These are phyloP conservation scores for Leucaena leucocephala DNA, from an alignment of 306 rosid genomes.

Conservation along the genomic window DNA sequence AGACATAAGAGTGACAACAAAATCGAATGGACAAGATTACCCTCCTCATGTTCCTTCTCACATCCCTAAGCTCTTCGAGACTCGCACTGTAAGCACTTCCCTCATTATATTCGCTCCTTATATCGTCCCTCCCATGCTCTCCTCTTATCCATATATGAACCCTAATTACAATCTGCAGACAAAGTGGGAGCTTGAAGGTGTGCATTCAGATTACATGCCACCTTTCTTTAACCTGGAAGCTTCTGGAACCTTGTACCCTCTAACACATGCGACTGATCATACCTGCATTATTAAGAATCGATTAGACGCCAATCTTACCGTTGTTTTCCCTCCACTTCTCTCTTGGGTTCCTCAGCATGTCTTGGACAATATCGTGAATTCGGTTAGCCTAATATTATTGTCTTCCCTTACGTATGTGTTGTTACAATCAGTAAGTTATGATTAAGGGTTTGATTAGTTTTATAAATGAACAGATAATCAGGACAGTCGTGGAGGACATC, in stretches of 20 bases:
- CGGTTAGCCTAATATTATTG: constrained; percentile 27
- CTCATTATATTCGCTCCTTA: background rate
- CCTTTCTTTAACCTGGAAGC: constrained; percentile 26
- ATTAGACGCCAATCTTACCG: constrained; percentile 20
- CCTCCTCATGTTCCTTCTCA: constrained; percentile 39
- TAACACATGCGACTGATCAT: constrained; percentile 20
- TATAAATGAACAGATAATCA: constrained; percentile 28
- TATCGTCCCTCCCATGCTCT: background rate
- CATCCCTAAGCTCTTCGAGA: constrained; percentile 31
- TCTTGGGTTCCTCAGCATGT: constrained; percentile 39
- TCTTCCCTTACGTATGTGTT: background rate
- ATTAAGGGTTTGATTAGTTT: background rate
- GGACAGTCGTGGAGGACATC: constrained; percentile 23
- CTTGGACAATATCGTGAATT: constrained; percentile 15
- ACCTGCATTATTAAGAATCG: constrained; percentile 32
- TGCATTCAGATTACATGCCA: constrained; percentile 28
- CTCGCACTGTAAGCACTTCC: constrained; percentile 31
- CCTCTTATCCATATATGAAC: background rate
- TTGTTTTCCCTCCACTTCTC: constrained; percentile 35
- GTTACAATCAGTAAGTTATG: background rate
- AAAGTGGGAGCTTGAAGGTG: constrained; percentile 34
- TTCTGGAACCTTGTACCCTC: constrained; percentile 36
- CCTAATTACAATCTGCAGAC: background rate
- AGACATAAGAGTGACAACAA: constrained; percentile 35
- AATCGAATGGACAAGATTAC: constrained; percentile 27